Evolutionary conservation across 257 asterid species (phyloP).

Genomic region (Nicotiana paniculata): DNA sequence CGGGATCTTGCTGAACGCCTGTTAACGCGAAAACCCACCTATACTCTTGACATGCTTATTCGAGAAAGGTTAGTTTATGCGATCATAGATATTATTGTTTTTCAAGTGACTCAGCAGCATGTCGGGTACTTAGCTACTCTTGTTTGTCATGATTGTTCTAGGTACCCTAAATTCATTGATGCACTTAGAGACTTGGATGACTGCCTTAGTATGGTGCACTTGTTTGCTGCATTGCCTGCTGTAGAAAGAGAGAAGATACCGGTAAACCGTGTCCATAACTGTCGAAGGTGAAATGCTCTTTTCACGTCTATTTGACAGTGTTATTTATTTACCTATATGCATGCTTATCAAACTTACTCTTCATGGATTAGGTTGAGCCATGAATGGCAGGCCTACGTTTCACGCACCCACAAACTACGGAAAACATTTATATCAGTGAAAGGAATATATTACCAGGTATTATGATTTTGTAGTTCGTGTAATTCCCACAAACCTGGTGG

Average conservation of each 20-base stretch:
- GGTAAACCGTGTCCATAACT: slow-evolving; percentile 67
- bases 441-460: slow-evolving; percentile 94
- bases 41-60: slow-evolving; percentile 75
- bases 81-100: not conserved
- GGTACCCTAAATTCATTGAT: slow-evolving; percentile 90
- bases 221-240: slow-evolving; percentile 97
- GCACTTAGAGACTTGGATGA: slow-evolving; percentile 94
- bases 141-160: slow-evolving; percentile 15
- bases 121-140: not conserved
- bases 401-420: slow-evolving; percentile 86
- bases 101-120: not conserved
- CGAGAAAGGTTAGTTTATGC: slow-evolving; percentile 54
- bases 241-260: slow-evolving; percentile 79
- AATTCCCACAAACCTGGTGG: not conserved
- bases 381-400: slow-evolving; percentile 94
- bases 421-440: slow-evolving; percentile 91
- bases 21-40: slow-evolving; percentile 66
- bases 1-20: slow-evolving; percentile 78
- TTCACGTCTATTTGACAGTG: not conserved
- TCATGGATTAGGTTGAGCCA: slow-evolving; percentile 65
- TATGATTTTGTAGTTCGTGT: not conserved
- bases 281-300: slow-evolving; percentile 64
- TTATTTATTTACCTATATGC: not conserved
- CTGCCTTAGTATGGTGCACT: slow-evolving; percentile 92
- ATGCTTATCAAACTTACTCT: slow-evolving; percentile 1